These are phyloP conservation scores for Cercospora janseana DNA, from an alignment of 2,329 filamentous ascomycete genomes.

Conservation along the genomic window DNA sequence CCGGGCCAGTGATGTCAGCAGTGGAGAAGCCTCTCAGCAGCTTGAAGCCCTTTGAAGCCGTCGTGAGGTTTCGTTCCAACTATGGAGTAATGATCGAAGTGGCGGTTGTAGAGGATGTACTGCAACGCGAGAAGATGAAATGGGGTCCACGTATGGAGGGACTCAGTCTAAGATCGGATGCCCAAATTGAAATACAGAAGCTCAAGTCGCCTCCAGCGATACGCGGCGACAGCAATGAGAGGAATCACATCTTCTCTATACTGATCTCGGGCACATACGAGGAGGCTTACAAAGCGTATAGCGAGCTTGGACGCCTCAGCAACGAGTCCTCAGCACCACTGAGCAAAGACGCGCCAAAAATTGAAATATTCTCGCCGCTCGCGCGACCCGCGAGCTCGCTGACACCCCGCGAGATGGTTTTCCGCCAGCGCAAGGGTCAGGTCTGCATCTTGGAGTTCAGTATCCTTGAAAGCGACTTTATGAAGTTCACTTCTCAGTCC, in stretches of 20 bases:
- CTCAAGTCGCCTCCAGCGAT: constrained; percentile 2
- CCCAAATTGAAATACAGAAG: constrained; percentile 20
- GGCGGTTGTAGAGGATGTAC: constrained; percentile 12
- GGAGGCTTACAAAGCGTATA: constrained; percentile 8
- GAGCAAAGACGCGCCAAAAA: no score
- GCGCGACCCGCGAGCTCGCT: constrained; percentile 2
- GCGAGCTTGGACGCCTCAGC: not conserved
- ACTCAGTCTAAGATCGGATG: constrained; percentile 10
- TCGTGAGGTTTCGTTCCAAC: constrained; percentile 24
- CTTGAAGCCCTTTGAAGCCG: constrained; percentile 20
- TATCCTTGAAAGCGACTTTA: constrained; percentile 13
- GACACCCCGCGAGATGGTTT: constrained; percentile 2
- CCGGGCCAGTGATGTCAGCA: constrained; percentile 12
- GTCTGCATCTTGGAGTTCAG: constrained; percentile 7
- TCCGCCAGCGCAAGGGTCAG: not conserved
- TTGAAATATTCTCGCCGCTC: not conserved
- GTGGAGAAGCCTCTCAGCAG: constrained; percentile 21
- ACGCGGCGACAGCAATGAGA: not conserved
- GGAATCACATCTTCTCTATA: constrained; percentile 17
- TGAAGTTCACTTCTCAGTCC: constrained; percentile 9
- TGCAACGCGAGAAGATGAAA: constrained; percentile 3
- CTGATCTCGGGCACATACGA: constrained; percentile 22
- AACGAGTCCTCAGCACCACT: not conserved
- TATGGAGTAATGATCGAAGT: constrained; percentile 24
- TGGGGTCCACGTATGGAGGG: constrained; percentile 9